phyloP scores from a whole-genome alignment of 2,329 filamentous ascomycete species.

The Fusarium avenaceum region DNA sequence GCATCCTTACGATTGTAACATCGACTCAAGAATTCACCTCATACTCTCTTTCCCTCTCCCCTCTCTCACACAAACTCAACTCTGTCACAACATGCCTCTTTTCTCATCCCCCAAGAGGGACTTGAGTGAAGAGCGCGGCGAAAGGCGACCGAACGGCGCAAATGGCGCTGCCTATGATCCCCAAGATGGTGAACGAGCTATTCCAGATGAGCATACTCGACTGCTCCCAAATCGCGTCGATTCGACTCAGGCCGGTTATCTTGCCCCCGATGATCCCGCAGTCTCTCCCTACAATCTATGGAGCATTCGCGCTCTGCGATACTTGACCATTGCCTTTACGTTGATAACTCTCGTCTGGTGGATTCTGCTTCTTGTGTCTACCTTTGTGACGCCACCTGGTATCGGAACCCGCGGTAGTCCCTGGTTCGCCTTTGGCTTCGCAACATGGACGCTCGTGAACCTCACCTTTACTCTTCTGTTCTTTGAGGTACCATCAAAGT shows the following conservation, averaged over 20 bases:
- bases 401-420: slow-evolving; percentile 90
- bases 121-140: slow-evolving; percentile 36
- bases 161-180: slow-evolving; percentile 19
- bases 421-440: slow-evolving; percentile 89
- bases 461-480: slow-evolving; percentile 85
- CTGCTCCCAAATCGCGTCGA: slow-evolving; percentile 78
- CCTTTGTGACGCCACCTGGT: slow-evolving; percentile 90
- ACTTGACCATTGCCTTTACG: slow-evolving; percentile 82
- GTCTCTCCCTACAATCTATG: slow-evolving; percentile 95
- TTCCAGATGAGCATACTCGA: slow-evolving; percentile 69
- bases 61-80: background rate
- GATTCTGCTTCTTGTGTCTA: slow-evolving; percentile 87
- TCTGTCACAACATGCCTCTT: slow-evolving; percentile 51
- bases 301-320: slow-evolving; percentile 85
- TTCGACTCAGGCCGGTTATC: slow-evolving; percentile 54
- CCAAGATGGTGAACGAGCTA: slow-evolving; percentile 48
- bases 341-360: slow-evolving; percentile 89
- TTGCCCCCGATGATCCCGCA: slow-evolving; percentile 61
- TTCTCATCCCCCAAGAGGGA: slow-evolving; percentile 50
- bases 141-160: slow-evolving; percentile 23
- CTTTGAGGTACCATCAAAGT: slow-evolving; percentile 85
- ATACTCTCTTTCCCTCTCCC: background rate
- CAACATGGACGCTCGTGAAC: slow-evolving; percentile 81
- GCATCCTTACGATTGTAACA: background rate
- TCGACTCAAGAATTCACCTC: background rate